Evolutionary conservation across 2,329 filamentous ascomycete genomes (phyloP).

Genomic region (Leptographium galeiforme): DNA sequence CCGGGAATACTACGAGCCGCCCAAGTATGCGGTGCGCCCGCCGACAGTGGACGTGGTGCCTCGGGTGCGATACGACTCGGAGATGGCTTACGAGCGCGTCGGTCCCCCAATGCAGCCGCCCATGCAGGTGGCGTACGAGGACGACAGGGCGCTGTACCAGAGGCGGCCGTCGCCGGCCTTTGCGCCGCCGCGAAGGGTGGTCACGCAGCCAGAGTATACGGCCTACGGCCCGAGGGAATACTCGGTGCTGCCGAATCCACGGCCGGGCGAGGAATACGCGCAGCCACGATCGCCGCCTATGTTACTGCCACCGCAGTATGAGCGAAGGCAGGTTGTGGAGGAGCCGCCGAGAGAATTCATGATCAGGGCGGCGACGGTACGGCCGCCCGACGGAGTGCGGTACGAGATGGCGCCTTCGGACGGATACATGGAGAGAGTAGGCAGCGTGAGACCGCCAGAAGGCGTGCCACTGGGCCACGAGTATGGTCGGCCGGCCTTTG

Average conservation of each 20-base stretch:
- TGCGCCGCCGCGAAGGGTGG: conserved; percentile 35
- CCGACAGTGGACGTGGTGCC: neutral
- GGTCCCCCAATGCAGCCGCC: neutral
- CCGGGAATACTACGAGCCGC: conserved; percentile 57
- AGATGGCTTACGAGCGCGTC: conserved; percentile 49
- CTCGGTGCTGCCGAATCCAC: conserved; percentile 33
- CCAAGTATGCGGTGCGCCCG: conserved; percentile 34
- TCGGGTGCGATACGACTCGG: conserved; percentile 7
- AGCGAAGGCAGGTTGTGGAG: neutral
- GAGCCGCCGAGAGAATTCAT: conserved; percentile 32
- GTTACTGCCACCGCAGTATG: neutral
- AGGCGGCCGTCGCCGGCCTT: conserved; percentile 34
- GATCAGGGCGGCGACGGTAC: conserved; percentile 39
- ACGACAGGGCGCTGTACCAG: conserved; percentile 36
- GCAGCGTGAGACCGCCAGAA: conserved; percentile 40
- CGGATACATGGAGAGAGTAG: conserved; percentile 22
- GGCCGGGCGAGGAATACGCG: conserved; percentile 31
- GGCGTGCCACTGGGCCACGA: neutral
- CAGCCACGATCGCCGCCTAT: conserved; percentile 18
- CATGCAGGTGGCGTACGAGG: conserved; percentile 35
- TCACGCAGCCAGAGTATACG: conserved; percentile 49
- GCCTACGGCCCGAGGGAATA: conserved; percentile 31
- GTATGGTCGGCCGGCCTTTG: neutral
- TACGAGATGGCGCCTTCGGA: conserved; percentile 12
- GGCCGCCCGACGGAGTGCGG: conserved; percentile 26